Evolutionary conservation across 352 stramenopile genomes (phyloP), one percentile per base, ranked within the genome.

Genomic region (Phytophthora sansomeana): DNA sequence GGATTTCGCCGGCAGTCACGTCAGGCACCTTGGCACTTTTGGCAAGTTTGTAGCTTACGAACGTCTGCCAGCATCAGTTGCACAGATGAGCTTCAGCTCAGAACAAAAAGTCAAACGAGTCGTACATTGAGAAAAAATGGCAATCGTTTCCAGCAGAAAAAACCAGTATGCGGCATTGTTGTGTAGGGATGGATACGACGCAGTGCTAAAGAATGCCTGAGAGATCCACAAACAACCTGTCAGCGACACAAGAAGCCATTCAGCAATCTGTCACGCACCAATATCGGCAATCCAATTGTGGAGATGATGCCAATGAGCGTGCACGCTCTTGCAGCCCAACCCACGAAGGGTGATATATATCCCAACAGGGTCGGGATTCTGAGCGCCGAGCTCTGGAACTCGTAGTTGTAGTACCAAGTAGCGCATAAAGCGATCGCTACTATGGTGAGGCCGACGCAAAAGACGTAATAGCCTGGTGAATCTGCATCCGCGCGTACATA

Each of bases 91-190:
- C 16, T 39, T 17, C 35, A 33, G 13, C 38, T 29, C 3, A 48
- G n/a, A 30, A n/a, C 6, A 38, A n/a, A 6, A 38, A 30, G 14
- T 44, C 11, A 14, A 61, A 30, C 5, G 24, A 44, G 4, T 28
- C 57, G 39, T 72, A 90, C 83, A 57, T 92, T 90, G 58, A 85
- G 67, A 46, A 81, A n/a, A 79, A 19, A 90, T 59, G 8, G 81
- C 80, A 35, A 87, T 26, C 2, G 80, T 83, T 61, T 90, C 75
- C 49, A 92, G 66, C 42, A 83, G 63, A 58, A 92, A 90, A 70
- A 92, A 90, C 63, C 71, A 89, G 59, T 89, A 90, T 44, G 81
- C 81, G 1, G 74, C 76, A 46, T 75, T 67, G 56, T 89, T 87
- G 71, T 92, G 83, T 35, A 85, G 16, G 6, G 64, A 66, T 28